Conservation (phyloP, 1,139 yeast genomes). For the Saccharomyces uvarum region DNA sequence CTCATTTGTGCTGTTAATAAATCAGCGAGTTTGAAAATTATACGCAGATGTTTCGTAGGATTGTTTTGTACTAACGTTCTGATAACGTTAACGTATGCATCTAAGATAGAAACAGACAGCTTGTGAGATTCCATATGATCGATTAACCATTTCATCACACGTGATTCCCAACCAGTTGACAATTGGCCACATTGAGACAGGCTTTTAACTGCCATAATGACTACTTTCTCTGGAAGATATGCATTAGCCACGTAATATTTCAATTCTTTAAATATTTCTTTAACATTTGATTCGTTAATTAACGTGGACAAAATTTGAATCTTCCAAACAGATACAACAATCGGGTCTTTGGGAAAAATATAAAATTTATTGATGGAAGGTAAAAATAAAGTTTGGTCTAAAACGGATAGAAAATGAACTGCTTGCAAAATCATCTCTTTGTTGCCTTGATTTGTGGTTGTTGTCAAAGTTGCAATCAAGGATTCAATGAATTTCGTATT, state of each 20-base stretch:
- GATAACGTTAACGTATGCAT: slow-evolving; percentile 60
- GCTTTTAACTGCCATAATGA: slow-evolving; percentile 52
- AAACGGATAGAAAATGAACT: slow-evolving; percentile 36
- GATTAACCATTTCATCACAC: slow-evolving; percentile 40
- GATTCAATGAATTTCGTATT: slow-evolving; percentile 45
- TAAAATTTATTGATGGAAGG: slow-evolving; percentile 46
- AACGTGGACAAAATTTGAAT: slow-evolving; percentile 56
- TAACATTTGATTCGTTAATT: slow-evolving; percentile 46
- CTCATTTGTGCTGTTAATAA: slow-evolving; percentile 15
- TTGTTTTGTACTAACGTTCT: slow-evolving; percentile 65
- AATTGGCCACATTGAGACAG: slow-evolving; percentile 47
- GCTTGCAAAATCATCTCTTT: slow-evolving; percentile 39
- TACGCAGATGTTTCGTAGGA: slow-evolving; percentile 38
- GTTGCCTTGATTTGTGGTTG: slow-evolving; percentile 33
- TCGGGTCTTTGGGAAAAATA: slow-evolving; percentile 51
- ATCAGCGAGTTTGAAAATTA: slow-evolving; percentile 38
- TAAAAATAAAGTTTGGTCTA: slow-evolving; percentile 42
- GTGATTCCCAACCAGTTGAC: slow-evolving; percentile 32
- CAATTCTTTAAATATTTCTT: slow-evolving; percentile 54
- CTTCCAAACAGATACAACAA: slow-evolving; percentile 45
- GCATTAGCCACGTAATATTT: slow-evolving; percentile 52
- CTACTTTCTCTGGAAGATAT: slow-evolving; percentile 32
- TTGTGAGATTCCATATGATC: slow-evolving; percentile 32
- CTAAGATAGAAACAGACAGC: slow-evolving; percentile 35
- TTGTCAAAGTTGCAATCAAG: slow-evolving; percentile 38